Evolutionary conservation across 2,329 filamentous ascomycete genomes (phyloP).

Genomic region (Teratosphaeria nubilosa): DNA sequence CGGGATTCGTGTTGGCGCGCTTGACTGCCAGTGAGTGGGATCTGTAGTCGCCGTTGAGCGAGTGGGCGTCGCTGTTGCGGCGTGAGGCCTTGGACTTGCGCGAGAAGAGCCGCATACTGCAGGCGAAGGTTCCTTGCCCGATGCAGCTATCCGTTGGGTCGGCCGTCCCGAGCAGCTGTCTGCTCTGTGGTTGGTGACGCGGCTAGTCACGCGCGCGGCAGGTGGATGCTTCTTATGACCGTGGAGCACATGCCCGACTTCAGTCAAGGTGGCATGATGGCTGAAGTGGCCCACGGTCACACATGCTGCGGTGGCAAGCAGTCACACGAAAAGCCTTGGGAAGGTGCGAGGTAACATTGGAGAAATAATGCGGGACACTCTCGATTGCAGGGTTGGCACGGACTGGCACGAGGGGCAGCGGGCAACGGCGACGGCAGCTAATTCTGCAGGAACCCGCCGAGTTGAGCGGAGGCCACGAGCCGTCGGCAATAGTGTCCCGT

Average conservation of each 20-base stretch:
- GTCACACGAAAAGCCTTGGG: neutral
- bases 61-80: constrained; percentile 4
- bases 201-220: neutral
- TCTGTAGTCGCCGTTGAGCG: constrained; percentile 22
- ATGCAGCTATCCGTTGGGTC: neutral
- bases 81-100: constrained; percentile 27
- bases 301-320: neutral
- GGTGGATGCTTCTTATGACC: neutral
- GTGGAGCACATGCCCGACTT: neutral
- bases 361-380: neutral
- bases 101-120: constrained; percentile 44
- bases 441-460: neutral
- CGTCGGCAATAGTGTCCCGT: neutral
- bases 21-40: constrained; percentile 19
- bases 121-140: neutral
- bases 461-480: neutral
- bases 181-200: neutral
- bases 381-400: neutral
- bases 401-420: too few species aligned
- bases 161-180: neutral
- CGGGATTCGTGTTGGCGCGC: constrained; percentile 26
- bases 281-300: neutral
- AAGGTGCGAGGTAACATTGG: neutral
- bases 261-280: neutral
- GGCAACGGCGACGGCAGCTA: neutral